These are phyloP conservation scores for Rhizopogon vesiculosus DNA, from an alignment of 768 basidiomycete genomes.

Conservation along the genomic window DNA sequence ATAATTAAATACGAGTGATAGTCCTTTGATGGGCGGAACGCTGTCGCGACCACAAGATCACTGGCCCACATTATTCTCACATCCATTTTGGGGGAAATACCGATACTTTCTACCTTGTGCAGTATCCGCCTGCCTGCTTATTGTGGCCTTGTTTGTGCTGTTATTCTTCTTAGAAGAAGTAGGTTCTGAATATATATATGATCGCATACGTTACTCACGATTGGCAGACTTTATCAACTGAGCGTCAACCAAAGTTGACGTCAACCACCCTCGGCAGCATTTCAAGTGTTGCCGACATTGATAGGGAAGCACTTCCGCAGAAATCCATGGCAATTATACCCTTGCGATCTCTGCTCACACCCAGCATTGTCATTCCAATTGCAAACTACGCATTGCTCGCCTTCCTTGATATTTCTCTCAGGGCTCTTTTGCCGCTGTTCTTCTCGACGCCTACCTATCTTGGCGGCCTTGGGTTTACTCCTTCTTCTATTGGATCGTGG, in stretches of 20 bases:
- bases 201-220: not conserved
- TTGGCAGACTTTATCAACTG: not conserved
- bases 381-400: constrained; percentile 37
- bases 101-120: constrained; percentile 36
- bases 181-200: not conserved
- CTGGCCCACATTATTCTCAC: constrained; percentile 44
- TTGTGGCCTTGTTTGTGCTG: constrained; percentile 13
- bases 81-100: constrained; percentile 30
- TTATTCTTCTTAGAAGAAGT: constrained; percentile 27
- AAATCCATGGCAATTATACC: constrained; percentile 29
- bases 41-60: constrained; percentile 51
- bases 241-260: constrained; percentile 9
- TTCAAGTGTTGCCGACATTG: not conserved
- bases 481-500: constrained; percentile 35
- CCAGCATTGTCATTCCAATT: constrained; percentile 36
- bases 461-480: constrained; percentile 39
- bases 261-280: not conserved
- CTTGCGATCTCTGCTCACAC: constrained; percentile 33
- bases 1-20: constrained; percentile 33
- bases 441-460: constrained; percentile 36
- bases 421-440: constrained; percentile 41
- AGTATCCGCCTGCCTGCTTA: constrained; percentile 11
- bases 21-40: constrained; percentile 56
- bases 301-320: constrained; percentile 4
- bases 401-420: constrained; percentile 36